Evolutionary conservation across 176 grass and related monocot species (phyloP), one percentile per base, ranked within the genome.

Genomic region (Triticum timopheevii): DNA sequence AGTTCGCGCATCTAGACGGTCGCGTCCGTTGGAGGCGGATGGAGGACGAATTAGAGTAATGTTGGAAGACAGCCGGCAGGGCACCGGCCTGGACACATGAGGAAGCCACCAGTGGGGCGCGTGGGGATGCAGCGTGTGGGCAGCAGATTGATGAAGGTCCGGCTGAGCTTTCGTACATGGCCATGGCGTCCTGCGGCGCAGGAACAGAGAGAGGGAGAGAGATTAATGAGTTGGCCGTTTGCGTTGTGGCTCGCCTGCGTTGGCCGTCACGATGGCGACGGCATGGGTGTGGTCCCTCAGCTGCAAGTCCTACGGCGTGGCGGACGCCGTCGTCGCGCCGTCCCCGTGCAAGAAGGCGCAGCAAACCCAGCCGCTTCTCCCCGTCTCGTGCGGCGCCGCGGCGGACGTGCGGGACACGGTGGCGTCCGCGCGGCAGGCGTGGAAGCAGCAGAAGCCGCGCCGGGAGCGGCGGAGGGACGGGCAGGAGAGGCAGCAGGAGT

Each of bases 271-370:
- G 79, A 95, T 95, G 94, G 87, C 91, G 86, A 87, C 84, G 62
- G 87, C 90, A 76, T 95, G 94, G 94, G 87, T 93, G 30, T 89
- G 91, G 50, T 89, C 94, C 28, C 94, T 95, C 19, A 85, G 87
- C 52, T 95, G 94, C 87, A 93, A 83, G 69, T 95, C 89, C 2
- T 83, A 91, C 80, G 89, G 88, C 73, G 66, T 89, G 8, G 82
- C 89, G 6, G 91, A 93, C 81, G 91, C 89, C 40, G 93, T 68
- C 52, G 79, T 87, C 10, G 28, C 38, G 36, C 35, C 80, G 27
- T 72, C 77, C 2, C 77, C 77, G 54, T 20, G 23, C 56, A 80
- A 80, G 67, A 87, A 87, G 68, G 45, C 58, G 15, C 5, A 42
- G 22, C 85, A 87, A 56, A 13, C 58, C 16, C 5, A 42, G 22